These are phyloP conservation scores for Chalciporus sphaerocephalus DNA, from an alignment of 768 basidiomycete genomes.

Conservation along the genomic window DNA sequence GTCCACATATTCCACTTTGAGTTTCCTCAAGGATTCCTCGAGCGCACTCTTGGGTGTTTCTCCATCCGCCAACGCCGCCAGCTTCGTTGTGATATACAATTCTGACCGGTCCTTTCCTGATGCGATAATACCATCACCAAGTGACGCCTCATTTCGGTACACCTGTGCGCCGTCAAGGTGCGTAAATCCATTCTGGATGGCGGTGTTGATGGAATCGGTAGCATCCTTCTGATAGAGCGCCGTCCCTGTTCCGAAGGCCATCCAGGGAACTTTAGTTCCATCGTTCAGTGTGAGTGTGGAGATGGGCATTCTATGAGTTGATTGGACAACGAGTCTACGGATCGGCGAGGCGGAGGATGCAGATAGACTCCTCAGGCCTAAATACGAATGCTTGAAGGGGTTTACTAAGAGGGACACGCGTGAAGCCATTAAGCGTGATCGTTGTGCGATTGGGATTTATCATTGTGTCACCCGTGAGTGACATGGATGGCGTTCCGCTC, in stretches of 20 bases:
- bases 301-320: slow-evolving; percentile 21
- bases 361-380: not conserved
- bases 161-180: slow-evolving; percentile 64
- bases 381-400: slow-evolving; percentile 3
- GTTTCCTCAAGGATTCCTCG: slow-evolving; percentile 48
- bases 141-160: slow-evolving; percentile 52
- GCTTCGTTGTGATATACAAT: slow-evolving; percentile 62
- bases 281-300: slow-evolving; percentile 49
- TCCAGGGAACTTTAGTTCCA: slow-evolving; percentile 48
- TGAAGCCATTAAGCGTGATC: slow-evolving; percentile 13
- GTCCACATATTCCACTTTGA: slow-evolving; percentile 55
- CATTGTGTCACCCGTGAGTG: not conserved
- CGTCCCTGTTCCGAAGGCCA: slow-evolving; percentile 62
- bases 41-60: slow-evolving; percentile 48
- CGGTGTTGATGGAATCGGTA: slow-evolving; percentile 34
- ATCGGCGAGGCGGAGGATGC: not conserved
- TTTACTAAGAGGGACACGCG: slow-evolving; percentile 9
- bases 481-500: not conserved
- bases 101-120: slow-evolving; percentile 50
- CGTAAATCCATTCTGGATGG: slow-evolving; percentile 53
- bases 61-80: slow-evolving; percentile 33
- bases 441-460: not conserved
- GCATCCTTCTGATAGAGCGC: slow-evolving; percentile 47
- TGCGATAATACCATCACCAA: slow-evolving; percentile 48
- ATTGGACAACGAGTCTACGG: slow-evolving; percentile 7